Evolutionary conservation across 768 basidiomycete species (phyloP).

Genomic region (Leucocoprinus sp.): DNA sequence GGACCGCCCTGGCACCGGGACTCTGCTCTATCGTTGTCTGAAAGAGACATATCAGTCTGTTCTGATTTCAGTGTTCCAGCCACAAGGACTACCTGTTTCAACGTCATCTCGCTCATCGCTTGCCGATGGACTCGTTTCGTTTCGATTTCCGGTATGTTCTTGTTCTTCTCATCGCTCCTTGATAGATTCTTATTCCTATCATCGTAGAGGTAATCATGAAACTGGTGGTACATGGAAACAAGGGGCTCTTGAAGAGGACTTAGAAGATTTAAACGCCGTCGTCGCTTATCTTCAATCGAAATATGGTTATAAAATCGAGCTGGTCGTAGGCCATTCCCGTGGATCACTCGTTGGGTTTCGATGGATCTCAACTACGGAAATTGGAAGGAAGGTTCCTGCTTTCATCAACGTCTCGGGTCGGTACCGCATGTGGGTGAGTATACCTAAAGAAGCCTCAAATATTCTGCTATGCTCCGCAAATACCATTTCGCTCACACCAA

Average conservation of each 20-base stretch:
- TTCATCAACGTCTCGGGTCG: conserved; percentile 73
- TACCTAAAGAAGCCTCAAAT: background rate
- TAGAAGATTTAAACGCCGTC: conserved; percentile 59
- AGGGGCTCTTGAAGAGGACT: conserved; percentile 49
- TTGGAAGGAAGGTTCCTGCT: conserved; percentile 45
- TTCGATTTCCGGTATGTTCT: conserved; percentile 76
- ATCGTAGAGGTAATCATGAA: conserved; percentile 65
- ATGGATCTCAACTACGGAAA: conserved; percentile 61
- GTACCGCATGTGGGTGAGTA: conserved; percentile 69
- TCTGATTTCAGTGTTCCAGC: conserved; percentile 26
- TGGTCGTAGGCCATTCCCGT: conserved; percentile 74
- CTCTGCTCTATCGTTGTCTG: background rate
- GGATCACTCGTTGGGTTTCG: conserved; percentile 59
- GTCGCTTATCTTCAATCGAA: conserved; percentile 48
- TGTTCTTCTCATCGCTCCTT: background rate
- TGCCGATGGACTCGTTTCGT: conserved; percentile 75
- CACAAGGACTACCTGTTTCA: conserved; percentile 85
- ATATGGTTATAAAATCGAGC: conserved; percentile 61
- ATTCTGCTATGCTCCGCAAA: background rate
- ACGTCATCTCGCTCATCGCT: conserved; percentile 52
- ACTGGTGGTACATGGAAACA: conserved; percentile 59
- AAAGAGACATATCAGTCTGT: background rate
- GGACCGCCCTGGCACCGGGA: background rate
- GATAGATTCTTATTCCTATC: conserved; percentile 2
- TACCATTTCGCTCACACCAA: background rate